These are phyloP conservation scores for Wickerhamomyces alni DNA, from an alignment of 805 yeast species.

Conservation along the genomic window DNA sequence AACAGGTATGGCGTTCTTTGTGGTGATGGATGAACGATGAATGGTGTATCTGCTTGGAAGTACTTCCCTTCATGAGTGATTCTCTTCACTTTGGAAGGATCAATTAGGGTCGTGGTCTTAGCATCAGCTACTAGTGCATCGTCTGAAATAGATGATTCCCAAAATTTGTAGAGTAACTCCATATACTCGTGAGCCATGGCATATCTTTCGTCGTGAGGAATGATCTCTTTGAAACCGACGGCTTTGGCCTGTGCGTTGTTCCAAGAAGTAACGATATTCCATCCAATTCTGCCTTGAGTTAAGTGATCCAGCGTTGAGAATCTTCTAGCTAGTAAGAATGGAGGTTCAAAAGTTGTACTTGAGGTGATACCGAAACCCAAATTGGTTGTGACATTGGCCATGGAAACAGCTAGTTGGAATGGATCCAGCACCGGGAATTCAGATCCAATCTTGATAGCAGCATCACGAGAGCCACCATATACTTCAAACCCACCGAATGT, in stretches of 20 bases:
- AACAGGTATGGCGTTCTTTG: constrained; percentile 38
- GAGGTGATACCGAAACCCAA: constrained; percentile 36
- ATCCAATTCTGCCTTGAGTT: constrained; percentile 38
- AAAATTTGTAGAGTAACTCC: constrained; percentile 32
- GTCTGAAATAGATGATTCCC: constrained; percentile 36
- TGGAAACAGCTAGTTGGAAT: constrained; percentile 26
- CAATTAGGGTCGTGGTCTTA: constrained; percentile 23
- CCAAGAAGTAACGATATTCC: constrained; percentile 41
- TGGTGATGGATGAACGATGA: constrained; percentile 31
- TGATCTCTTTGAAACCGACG: constrained; percentile 27
- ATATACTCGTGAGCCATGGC: constrained; percentile 35
- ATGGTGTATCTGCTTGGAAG: constrained; percentile 35
- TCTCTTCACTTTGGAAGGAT: constrained; percentile 30
- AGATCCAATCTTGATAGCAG: constrained; percentile 26
- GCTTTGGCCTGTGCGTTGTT: constrained; percentile 37
- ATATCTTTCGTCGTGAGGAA: constrained; percentile 37
- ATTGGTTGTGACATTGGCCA: constrained; percentile 36
- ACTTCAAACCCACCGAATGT: constrained; percentile 35
- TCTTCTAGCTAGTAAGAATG: constrained; percentile 35
- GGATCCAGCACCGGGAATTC: constrained; percentile 30
- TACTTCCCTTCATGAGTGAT: constrained; percentile 34
- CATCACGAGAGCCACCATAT: constrained; percentile 30
- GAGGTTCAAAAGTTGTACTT: constrained; percentile 37
- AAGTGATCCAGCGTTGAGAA: constrained; percentile 37
- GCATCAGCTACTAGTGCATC: constrained; percentile 25